Conservation (phyloP, 305 asterid species). For the Fraxinus paxiana region DNA sequence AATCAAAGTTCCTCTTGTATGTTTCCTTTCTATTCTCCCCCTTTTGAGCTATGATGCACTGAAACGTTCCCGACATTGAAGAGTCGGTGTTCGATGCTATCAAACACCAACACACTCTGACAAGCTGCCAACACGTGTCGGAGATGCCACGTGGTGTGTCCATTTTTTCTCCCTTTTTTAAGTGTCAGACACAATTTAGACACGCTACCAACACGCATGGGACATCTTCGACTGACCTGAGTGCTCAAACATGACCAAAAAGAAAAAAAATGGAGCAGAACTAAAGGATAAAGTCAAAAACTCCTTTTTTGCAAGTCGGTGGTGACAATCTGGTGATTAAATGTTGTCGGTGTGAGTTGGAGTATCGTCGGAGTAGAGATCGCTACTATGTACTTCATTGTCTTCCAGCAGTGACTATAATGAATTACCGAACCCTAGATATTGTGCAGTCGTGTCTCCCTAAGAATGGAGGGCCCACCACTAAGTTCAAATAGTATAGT, state of each 20-base stretch:
- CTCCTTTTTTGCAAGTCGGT: neutral
- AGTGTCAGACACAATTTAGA: neutral
- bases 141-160: neutral
- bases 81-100: neutral
- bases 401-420: neutral
- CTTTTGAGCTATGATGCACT: neutral
- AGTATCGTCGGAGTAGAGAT: neutral
- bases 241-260: neutral
- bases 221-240: neutral
- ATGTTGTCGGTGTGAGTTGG: neutral
- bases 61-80: neutral
- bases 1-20: neutral
- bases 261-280: too few relatives aligned
- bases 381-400: neutral
- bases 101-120: neutral
- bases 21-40: neutral
- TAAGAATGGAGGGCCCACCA: neutral
- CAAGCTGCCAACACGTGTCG: neutral
- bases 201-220: neutral
- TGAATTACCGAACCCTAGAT: neutral
- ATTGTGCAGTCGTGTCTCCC: neutral
- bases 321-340: neutral
- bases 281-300: neutral
- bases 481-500: neutral
- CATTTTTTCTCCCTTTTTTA: neutral